Evolutionary conservation across 768 basidiomycete species (phyloP).

Genomic region (Filobasidium floriforme): DNA sequence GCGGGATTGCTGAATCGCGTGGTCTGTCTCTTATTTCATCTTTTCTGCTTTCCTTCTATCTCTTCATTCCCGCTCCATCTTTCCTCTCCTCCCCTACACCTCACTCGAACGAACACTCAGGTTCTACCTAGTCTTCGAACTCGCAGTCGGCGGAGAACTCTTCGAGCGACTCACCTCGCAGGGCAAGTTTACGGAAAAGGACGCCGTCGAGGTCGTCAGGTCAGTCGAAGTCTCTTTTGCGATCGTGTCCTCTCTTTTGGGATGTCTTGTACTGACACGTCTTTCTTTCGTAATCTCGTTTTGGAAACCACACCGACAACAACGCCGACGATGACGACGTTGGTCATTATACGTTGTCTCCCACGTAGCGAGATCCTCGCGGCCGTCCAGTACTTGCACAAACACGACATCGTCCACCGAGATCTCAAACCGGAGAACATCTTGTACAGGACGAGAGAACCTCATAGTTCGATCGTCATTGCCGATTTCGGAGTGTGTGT

Average conservation of each 20-base stretch:
- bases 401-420: constrained; percentile 87
- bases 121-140: constrained; percentile 91
- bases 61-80: neutral
- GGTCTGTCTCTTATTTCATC: neutral
- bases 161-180: constrained; percentile 76
- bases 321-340: too few relatives aligned
- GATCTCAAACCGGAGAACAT: constrained; percentile 99
- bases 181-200: constrained; percentile 89
- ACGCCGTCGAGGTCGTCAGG: constrained; percentile 71
- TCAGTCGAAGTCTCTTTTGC: too few relatives aligned
- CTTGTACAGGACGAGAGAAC: constrained; percentile 69
- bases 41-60: neutral
- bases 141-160: constrained; percentile 87
- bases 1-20: constrained; percentile 2
- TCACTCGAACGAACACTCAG: constrained; percentile 20
- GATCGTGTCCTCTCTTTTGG: too few relatives aligned
- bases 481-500: constrained; percentile 93
- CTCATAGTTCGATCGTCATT: constrained; percentile 80
- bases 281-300: too few relatives aligned
- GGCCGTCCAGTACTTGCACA: constrained; percentile 81
- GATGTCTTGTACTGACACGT: too few relatives aligned
- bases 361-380: constrained; percentile 63
- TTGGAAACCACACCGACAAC: neutral
- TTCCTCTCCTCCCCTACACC: neutral
- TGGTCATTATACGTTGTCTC: too few relatives aligned